Evolutionary conservation across 257 asterid species (phyloP), one percentile per base, ranked within the genome.

Genomic region (Ilex asprella): DNA sequence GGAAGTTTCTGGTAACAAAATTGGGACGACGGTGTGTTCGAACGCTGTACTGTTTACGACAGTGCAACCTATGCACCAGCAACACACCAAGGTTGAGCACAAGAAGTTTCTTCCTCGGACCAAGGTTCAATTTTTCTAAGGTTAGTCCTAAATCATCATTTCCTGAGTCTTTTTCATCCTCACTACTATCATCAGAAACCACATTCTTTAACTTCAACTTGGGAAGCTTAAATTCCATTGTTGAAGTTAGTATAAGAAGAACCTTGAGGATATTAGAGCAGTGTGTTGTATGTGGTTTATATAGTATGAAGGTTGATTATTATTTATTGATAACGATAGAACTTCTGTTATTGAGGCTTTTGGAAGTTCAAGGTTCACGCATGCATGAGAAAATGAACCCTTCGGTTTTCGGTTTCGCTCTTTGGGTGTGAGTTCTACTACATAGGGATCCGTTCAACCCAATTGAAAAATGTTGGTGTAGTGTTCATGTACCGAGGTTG

Each of bases 81-180:
- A 84, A 61, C 12, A 86, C 93, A 27, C 86, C 87, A 0, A 84
- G 72, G 63, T 79, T 75, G 3, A 87, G 81, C 31, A 84, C 80
- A 2, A 87, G 67, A 27, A 87, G 86, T 59, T 87, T 82, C 78
- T 84, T 82, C 2, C 70, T 64, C 6, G 85, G 86, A 49, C 88
- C 88, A 41, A 82, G 83, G 50, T 53, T 67, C 16, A 84, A 72
- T 13, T 82, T 84, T 2, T 66, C 82, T 56, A 82, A 10, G 5
- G 76, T 31, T 60, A 82, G 83, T n/a, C 69, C 81, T 70, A 82
- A 10, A 1, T 63, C 73, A 44, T 39, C 43, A 7, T 10, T 73
- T 7, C 63, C 10, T 1, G 27, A 21, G 27, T 58, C 73, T 0
- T 54, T 39, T 9, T 73, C 75, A 7, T 73, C 61, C 2, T 73